Base-by-base conservation (phyloP, 495 filamentous ascomycete species). In the Penicillium coffeae region DNA sequence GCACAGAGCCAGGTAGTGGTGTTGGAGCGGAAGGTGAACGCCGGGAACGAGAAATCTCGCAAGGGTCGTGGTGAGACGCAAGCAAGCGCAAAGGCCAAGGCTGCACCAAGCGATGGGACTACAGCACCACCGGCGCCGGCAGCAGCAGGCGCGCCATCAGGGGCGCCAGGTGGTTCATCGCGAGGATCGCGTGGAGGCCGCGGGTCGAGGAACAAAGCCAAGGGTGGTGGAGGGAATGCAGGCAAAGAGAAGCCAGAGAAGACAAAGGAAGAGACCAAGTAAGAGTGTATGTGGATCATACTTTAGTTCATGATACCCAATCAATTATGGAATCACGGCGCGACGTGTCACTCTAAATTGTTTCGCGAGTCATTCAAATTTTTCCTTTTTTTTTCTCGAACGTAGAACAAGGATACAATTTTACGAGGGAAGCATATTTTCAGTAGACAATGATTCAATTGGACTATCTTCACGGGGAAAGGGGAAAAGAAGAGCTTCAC, bases 1-100 rank as follows among this genome's bases (percentile, higher is more conserved):
- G 90, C 85, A 9, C 86, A 92, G 67, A 89, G 88, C 8, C 84
- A 86, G 5, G 89, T 95, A 6, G 86, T 90, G 54, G 87, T 96
- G 9, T 69, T 95, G 10, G 90, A 95, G 69, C 74, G 87, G 42
- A 90, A 90, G 70, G 81, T 56, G 30, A 71, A 70, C 20, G 66
- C 68, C 8, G 61, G 64, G 3, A 62, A 57, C 10, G 65, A 71
- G 47, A 70, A 70, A 25, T 52, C 65, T 2, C 71, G 74, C 9
- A 68, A 74, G 42, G 65, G 64, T 32, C 70, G 73, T 27, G 62
- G 65, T 30, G 71, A 73, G 15, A 54, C 64, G 14, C 59, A 60
- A 20, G 19, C 44, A 8, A 47, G 34, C 16, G 44, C 19, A 27
- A 38, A 38, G 6, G 10, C 33, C 2, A 22, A 27, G 18, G 19